A percentile compares a stretch with the other conserved stretches of the same genome.
Conservation (phyloP, 257 asterid genomes). For the Petrea volubilis region DNA sequence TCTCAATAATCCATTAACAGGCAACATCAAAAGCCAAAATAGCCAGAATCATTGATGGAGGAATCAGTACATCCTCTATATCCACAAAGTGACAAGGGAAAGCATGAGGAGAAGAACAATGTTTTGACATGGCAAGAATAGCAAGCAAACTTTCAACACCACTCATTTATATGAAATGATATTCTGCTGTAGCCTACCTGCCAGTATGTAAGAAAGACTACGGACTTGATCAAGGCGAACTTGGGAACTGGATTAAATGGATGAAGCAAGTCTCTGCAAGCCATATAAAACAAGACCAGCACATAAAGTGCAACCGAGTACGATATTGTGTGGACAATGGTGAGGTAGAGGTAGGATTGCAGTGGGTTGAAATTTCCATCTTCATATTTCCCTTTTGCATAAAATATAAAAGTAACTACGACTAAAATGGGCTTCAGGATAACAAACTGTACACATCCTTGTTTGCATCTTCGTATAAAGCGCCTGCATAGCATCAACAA, state of each 20-base stretch:
- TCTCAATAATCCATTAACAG: neutral
- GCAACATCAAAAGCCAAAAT: neutral
- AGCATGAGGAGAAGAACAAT: constrained; percentile 16
- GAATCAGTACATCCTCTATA: neutral
- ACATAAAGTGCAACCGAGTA: constrained; percentile 94
- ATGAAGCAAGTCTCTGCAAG: constrained; percentile 93
- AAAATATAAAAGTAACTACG: constrained; percentile 70
- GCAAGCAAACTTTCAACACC: constrained; percentile 7
- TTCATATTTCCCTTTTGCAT: constrained; percentile 88
- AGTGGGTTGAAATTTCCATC: constrained; percentile 87
- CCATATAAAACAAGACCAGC: constrained; percentile 87
- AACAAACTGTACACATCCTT: constrained; percentile 97
- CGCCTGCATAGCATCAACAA: constrained; percentile 61
- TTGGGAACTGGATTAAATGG: constrained; percentile 98
- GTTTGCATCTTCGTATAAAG: constrained; percentile 95
- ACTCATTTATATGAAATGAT: neutral
- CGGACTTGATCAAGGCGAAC: constrained; percentile 90
- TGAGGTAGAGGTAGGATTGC: constrained; percentile 93
- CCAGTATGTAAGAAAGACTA: constrained; percentile 96
- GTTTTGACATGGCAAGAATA: constrained; percentile 4
- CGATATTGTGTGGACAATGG: constrained; percentile 88
- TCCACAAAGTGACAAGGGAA: neutral
- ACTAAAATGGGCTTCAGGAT: constrained; percentile 91
- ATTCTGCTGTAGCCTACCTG: constrained; percentile 56
- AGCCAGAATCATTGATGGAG: neutral